phyloP scores from a whole-genome alignment of 2,329 filamentous ascomycete species.

The Thelonectria olida region DNA sequence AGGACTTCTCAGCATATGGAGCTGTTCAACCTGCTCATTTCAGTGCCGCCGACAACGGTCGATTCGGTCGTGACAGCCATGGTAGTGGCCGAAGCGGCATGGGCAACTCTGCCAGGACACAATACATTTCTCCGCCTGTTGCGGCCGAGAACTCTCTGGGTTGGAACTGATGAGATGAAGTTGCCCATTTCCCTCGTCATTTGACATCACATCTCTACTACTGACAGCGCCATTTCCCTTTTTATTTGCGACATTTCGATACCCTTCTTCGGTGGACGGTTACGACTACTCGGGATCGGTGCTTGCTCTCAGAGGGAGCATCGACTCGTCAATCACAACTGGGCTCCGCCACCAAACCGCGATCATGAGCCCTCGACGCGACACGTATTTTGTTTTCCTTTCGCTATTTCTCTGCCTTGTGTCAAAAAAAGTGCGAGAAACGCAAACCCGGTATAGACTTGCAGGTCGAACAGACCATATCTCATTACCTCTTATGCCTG shows the following conservation, averaged over 20 bases:
- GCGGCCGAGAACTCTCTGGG: slow-evolving; percentile 94
- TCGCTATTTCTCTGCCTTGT: slow-evolving; percentile 32
- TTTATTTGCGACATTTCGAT: slow-evolving; percentile 41
- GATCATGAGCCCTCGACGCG: slow-evolving; percentile 33
- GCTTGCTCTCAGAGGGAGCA: neutral
- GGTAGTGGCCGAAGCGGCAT: slow-evolving; percentile 70
- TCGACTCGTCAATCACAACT: slow-evolving; percentile 4
- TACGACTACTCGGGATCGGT: slow-evolving; percentile 34
- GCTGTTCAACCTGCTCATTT: slow-evolving; percentile 43
- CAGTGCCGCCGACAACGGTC: slow-evolving; percentile 34
- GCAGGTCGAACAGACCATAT: slow-evolving; percentile 31
- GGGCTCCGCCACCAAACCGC: slow-evolving; percentile 17
- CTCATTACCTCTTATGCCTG: slow-evolving; percentile 30
- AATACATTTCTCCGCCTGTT: slow-evolving; percentile 86
- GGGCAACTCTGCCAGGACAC: slow-evolving; percentile 64
- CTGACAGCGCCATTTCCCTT: slow-evolving; percentile 36
- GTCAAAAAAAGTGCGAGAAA: slow-evolving; percentile 30
- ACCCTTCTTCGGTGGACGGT: slow-evolving; percentile 45
- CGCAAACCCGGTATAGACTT: slow-evolving; percentile 42
- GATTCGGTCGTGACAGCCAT: slow-evolving; percentile 63
- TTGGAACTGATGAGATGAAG: slow-evolving; percentile 74
- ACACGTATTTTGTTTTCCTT: slow-evolving; percentile 36
- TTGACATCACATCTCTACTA: slow-evolving; percentile 32
- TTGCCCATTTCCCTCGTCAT: slow-evolving; percentile 25
- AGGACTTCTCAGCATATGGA: slow-evolving; percentile 65